Conservation (phyloP, 495 filamentous ascomycete genomes). For the Penicillium ucsense region DNA sequence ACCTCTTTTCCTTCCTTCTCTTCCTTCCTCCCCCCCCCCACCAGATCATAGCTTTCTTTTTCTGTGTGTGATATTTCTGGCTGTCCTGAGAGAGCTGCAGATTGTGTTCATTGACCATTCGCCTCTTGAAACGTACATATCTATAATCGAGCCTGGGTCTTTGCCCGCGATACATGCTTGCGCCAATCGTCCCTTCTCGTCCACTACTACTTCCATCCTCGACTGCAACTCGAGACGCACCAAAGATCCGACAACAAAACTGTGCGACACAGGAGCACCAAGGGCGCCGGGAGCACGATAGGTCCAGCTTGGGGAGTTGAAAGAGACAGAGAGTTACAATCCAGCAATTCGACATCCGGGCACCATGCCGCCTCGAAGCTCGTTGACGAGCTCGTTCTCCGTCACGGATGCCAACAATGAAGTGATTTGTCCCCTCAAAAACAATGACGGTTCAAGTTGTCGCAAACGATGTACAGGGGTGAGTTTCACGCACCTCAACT, state of each 20-base stretch:
- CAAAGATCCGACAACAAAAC: too few relatives aligned
- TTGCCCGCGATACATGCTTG: background rate
- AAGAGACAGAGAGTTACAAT: background rate
- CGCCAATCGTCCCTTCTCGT: too few relatives aligned
- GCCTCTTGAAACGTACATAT: background rate
- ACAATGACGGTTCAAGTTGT: conserved; percentile 95
- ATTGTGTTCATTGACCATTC: background rate
- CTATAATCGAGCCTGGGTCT: background rate
- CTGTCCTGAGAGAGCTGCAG: conserved; percentile 2
- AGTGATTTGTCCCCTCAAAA: conserved; percentile 91
- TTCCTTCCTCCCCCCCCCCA: conserved; percentile 13
- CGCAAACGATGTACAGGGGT: conserved; percentile 96
- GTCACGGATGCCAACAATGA: conserved; percentile 88
- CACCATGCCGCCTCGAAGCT: conserved; percentile 78
- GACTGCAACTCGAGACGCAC: too few relatives aligned
- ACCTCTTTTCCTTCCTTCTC: conserved; percentile 9
- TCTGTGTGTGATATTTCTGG: background rate
- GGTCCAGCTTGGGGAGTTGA: background rate
- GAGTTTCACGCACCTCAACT: conserved; percentile 35
- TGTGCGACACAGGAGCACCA: background rate
- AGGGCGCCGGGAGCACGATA: background rate
- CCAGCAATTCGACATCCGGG: conserved; percentile 28
- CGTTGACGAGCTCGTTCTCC: conserved; percentile 83
- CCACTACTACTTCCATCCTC: too few relatives aligned
- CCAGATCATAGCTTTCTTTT: conserved; percentile 5